A percentile compares a stretch with the other conserved stretches of the same genome.
Evolutionary conservation across 176 grass and related monocot species (phyloP).

Genomic region (Eragrostis nindensis): DNA sequence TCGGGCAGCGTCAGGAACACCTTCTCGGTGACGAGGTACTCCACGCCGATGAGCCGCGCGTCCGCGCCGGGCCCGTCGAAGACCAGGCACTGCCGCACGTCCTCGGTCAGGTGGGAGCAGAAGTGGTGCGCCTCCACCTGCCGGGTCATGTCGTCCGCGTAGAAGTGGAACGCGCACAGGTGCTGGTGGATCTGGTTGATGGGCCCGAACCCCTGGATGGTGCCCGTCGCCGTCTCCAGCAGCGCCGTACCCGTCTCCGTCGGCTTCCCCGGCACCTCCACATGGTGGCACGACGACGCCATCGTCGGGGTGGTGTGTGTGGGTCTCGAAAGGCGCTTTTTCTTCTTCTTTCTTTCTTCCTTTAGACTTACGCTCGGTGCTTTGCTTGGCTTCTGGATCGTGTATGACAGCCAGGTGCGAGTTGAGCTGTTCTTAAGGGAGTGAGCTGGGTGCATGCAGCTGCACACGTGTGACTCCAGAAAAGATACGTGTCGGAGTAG

Average conservation of each 20-base stretch:
- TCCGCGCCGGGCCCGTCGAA: constrained; percentile 64
- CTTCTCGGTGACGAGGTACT: constrained; percentile 65
- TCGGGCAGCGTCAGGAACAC: constrained; percentile 81
- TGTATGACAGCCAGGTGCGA: too few species aligned
- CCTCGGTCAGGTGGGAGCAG: constrained; percentile 80
- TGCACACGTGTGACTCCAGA: constrained; percentile 31
- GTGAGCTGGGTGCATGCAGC: constrained; percentile 2
- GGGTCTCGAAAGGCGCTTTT: not conserved
- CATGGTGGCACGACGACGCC: constrained; percentile 50
- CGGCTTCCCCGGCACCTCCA: constrained; percentile 64
- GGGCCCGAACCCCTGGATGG: constrained; percentile 75
- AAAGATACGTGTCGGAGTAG: constrained; percentile 7
- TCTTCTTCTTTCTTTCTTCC: fast-evolving
- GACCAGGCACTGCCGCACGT: constrained; percentile 84
- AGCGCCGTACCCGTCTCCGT: constrained; percentile 66
- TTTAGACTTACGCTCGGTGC: fast-evolving
- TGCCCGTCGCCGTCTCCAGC: constrained; percentile 71
- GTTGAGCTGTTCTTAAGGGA: not conserved
- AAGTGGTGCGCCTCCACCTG: constrained; percentile 94
- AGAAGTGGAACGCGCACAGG: constrained; percentile 95
- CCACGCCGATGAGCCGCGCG: constrained; percentile 75
- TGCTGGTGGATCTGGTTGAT: constrained; percentile 83
- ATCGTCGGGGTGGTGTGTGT: constrained; percentile 1
- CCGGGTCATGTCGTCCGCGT: constrained; percentile 78
- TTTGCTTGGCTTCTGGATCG: not conserved